These are phyloP conservation scores for Clavispora santaluciae DNA, from an alignment of 805 yeast genomes.

Conservation along the genomic window DNA sequence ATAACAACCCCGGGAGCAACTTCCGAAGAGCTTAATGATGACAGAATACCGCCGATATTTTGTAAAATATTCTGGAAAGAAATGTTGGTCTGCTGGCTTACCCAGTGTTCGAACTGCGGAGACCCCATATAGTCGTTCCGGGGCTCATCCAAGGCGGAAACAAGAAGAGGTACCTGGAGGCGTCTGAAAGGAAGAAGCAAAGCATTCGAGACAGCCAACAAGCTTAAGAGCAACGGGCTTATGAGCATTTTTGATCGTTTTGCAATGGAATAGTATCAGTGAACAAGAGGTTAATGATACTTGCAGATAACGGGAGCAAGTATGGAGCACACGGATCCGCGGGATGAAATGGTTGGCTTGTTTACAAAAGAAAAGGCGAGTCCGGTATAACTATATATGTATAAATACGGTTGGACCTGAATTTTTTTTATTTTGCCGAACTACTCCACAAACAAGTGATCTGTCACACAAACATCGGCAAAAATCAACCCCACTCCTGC, in stretches of 20 bases:
- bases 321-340: not conserved
- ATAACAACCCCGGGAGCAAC: constrained; percentile 67
- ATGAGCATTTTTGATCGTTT: not conserved
- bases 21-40: constrained; percentile 20
- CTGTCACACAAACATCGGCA: not conserved
- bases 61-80: constrained; percentile 45
- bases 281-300: not conserved
- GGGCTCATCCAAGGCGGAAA: not conserved
- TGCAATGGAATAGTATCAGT: not conserved
- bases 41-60: constrained; percentile 52
- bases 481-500: not conserved
- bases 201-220: not conserved
- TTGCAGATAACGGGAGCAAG: constrained; percentile 1
- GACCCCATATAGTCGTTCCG: constrained; percentile 1
- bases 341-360: not conserved
- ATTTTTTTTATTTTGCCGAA: not conserved
- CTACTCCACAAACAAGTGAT: not conserved
- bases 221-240: not conserved
- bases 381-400: too few species aligned
- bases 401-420: too few species aligned
- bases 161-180: not conserved
- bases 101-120: constrained; percentile 34
- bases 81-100: constrained; percentile 34
- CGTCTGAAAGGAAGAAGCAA: not conserved
- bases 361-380: too few species aligned